A percentile compares a stretch with the other conserved stretches of the same genome.
phyloP scores from a whole-genome alignment of 805 yeast genomes.

The Metschnikowia matae region DNA sequence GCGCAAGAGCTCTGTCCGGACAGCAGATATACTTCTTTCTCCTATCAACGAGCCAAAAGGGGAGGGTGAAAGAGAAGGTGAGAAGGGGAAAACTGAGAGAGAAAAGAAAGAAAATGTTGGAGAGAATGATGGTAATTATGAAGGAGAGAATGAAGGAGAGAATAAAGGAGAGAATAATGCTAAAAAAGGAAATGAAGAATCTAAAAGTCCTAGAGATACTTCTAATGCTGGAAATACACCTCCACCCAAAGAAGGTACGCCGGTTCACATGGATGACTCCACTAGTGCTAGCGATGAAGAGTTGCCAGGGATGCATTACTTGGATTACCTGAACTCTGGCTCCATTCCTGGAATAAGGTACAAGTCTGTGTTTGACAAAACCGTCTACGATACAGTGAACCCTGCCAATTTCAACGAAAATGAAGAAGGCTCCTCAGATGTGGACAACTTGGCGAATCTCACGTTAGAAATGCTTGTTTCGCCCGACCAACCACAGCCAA shows the following conservation, averaged over 20 bases:
- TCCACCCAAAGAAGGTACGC: background rate
- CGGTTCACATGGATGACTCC: slow-evolving; percentile 9
- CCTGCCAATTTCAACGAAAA: slow-evolving; percentile 17
- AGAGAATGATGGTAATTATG: too few species aligned
- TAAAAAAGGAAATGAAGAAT: too few species aligned
- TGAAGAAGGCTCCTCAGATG: slow-evolving; percentile 12
- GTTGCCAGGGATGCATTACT: slow-evolving; percentile 28
- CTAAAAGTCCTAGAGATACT: background rate
- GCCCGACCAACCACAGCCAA: slow-evolving; percentile 52
- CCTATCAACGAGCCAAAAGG: background rate
- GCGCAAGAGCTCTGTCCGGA: slow-evolving; percentile 13
- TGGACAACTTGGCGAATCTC: slow-evolving; percentile 10
- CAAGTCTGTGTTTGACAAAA: slow-evolving; percentile 35
- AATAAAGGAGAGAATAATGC: too few species aligned
- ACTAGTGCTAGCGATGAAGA: slow-evolving; percentile 30
- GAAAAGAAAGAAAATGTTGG: too few species aligned
- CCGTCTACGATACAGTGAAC: slow-evolving; percentile 10
- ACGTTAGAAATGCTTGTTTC: slow-evolving; percentile 58
- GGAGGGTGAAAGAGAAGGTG: too few species aligned
- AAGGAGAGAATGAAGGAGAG: too few species aligned
- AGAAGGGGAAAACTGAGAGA: too few species aligned
- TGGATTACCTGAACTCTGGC: slow-evolving; percentile 22
- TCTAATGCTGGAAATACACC: background rate
- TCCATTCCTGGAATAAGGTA: slow-evolving; percentile 27
- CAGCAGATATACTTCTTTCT: background rate